These are phyloP conservation scores for Saccharomycopsis sp. DNA, from an alignment of 805 yeast genomes.

Conservation along the genomic window DNA sequence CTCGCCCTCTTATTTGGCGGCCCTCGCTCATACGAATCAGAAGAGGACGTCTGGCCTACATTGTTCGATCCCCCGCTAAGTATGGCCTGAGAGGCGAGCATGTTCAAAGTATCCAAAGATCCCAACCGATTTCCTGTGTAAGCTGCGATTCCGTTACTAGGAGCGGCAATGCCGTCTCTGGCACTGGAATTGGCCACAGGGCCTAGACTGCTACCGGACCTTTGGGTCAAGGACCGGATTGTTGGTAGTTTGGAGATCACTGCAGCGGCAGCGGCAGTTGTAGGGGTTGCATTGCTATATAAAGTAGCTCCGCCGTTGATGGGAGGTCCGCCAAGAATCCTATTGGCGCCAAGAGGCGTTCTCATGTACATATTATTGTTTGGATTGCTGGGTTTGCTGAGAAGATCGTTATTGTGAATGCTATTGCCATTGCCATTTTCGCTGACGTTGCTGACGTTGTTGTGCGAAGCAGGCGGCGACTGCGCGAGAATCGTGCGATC, in stretches of 20 bases:
- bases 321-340: not conserved
- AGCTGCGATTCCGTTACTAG: not conserved
- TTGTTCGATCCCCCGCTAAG: not conserved
- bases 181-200: not conserved
- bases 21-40: conserved; percentile 16
- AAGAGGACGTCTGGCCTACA: conserved; percentile 9
- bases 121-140: conserved; percentile 1
- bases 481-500: conserved; percentile 13
- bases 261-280: not conserved
- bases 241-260: not conserved
- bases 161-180: not conserved
- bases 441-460: not conserved
- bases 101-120: conserved; percentile 17
- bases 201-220: not conserved
- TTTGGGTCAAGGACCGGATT: not conserved
- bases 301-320: not conserved
- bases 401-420: not conserved
- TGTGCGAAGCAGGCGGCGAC: not conserved
- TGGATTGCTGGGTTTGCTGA: not conserved
- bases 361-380: not conserved
- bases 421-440: not conserved
- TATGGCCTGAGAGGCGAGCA: conserved; percentile 21
- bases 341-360: not conserved
- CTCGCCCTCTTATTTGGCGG: not conserved
- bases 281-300: not conserved